These are phyloP conservation scores for Castanospermum australe DNA, from an alignment of 306 rosid species.

Conservation along the genomic window DNA sequence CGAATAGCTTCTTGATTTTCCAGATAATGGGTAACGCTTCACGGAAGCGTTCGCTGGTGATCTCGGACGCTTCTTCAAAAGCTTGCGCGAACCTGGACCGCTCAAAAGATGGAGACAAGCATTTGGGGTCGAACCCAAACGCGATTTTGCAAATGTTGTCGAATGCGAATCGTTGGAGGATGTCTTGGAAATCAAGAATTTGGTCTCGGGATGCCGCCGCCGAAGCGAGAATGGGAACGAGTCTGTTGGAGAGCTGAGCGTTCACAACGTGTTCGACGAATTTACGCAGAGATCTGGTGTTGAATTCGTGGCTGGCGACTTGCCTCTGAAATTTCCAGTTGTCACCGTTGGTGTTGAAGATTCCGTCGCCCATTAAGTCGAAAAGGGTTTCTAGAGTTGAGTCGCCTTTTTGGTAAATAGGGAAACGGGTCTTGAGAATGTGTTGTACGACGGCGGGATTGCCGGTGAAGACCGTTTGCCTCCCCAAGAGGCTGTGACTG, in stretches of 20 bases:
- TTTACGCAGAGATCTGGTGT: conserved; percentile 54
- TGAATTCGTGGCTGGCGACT: conserved; percentile 59
- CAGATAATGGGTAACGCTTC: conserved; percentile 34
- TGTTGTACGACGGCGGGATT: conserved; percentile 64
- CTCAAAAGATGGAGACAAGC: conserved; percentile 44
- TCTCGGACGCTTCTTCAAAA: conserved; percentile 40
- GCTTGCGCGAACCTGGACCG: conserved; percentile 52
- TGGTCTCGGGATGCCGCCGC: neutral
- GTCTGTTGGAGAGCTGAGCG: conserved; percentile 50
- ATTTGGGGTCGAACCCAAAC: conserved; percentile 65
- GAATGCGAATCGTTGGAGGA: conserved; percentile 70
- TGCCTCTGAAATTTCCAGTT: conserved; percentile 73
- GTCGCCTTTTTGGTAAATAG: conserved; percentile 50
- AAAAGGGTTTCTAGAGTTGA: neutral
- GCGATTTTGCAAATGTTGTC: conserved; percentile 75
- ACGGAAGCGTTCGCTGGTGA: conserved; percentile 40
- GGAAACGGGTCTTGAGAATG: conserved; percentile 67
- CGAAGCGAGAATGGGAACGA: conserved; percentile 50
- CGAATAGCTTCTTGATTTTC: conserved; percentile 44
- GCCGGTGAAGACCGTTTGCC: conserved; percentile 44
- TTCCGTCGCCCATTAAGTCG: conserved; percentile 69
- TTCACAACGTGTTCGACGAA: conserved; percentile 72
- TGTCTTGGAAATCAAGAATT: conserved; percentile 65
- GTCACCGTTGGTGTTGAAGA: conserved; percentile 57
- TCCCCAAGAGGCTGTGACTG: conserved; percentile 22